Evolutionary conservation across 169 alveolate species (phyloP), one percentile per base, ranked within the genome.

Genomic region (Theileria equi): DNA sequence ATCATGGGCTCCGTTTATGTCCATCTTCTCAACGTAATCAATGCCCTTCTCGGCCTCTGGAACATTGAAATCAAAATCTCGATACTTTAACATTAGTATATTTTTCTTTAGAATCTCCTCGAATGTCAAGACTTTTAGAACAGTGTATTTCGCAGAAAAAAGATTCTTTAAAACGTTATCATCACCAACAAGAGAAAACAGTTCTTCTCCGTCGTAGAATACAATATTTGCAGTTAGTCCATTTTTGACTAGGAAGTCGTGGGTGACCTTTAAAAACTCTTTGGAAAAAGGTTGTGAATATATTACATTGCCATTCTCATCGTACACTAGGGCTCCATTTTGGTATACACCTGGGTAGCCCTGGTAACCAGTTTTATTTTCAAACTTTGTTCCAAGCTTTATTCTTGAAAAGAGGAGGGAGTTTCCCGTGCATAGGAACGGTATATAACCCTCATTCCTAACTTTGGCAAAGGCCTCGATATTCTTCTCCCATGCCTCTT

Each of bases 291-390:
- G 7, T 13, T 0, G 21, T 63, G 54, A 10, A 21, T 62, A 49
- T 10, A 77, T 32, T 28, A 77, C 58, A 19, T 45, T 40, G 2
- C 86, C 86, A 3, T 26, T 21, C n/a, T 28, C 34, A 40, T 64
- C 81, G 66, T 58, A 77, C 0, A 77, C 74, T 6, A 68, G 78
- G 10, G 71, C 47, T 5, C 86, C 86, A 43, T 77, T 68, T 64
- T 47, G 67, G 54, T 77, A 77, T 7, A 77, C 45, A 10, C 86
- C 86, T 8, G 86, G 86, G 50, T 26, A 77, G 19, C 80, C 86
- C 10, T 41, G 6, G 81, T 77, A 77, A 1, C 80, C 86, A 5
- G 73, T 67, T 13, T 38, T 25, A 21, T 44, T 23, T 29, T 58
- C 58, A 28, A 59, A 66, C 35, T 65, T 34, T 4, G 65, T 64